Conservation (phyloP, 164 flowering plant species). For the Kingdonia uniflora region DNA sequence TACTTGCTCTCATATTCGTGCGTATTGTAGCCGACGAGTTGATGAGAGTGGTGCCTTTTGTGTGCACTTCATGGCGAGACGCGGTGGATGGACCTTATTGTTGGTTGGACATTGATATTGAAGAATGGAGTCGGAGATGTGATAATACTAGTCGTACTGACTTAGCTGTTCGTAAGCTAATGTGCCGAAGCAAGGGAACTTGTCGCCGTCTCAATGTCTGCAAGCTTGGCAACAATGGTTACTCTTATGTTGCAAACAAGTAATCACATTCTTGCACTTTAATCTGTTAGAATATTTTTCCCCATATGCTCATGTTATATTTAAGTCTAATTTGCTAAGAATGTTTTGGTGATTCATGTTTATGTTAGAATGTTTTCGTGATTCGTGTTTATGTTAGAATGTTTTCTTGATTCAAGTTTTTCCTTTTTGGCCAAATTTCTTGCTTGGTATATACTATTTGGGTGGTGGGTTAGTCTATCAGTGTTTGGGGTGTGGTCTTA, state of each 20-base stretch:
- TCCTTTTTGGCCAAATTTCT: no score
- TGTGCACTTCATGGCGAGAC: conserved; percentile 21
- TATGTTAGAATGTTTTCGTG: no score
- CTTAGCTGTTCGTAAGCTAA: conserved; percentile 15
- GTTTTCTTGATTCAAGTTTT: no score
- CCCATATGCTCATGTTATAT: background rate
- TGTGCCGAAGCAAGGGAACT: conserved; percentile 16
- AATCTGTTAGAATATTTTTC: background rate
- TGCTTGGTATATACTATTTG: no score
- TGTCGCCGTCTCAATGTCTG: conserved; percentile 11
- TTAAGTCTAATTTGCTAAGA: no score
- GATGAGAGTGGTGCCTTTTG: conserved; percentile 11
- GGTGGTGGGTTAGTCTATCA: no score
- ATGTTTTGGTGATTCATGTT: no score
- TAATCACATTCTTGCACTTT: background rate
- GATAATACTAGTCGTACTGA: conserved; percentile 3
- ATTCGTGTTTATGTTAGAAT: no score
- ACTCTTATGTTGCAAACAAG: conserved; percentile 20
- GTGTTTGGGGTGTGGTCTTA: no score
- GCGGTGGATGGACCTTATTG: conserved; percentile 22
- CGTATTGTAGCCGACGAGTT: conserved; percentile 15
- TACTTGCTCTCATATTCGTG: conserved; percentile 15
- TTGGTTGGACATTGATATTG: conserved; percentile 23
- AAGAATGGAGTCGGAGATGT: conserved; percentile 21
- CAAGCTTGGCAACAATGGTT: conserved; percentile 15